Evolutionary conservation across 2,329 filamentous ascomycete genomes (phyloP).

Genomic region (Elsinoe necatrix): DNA sequence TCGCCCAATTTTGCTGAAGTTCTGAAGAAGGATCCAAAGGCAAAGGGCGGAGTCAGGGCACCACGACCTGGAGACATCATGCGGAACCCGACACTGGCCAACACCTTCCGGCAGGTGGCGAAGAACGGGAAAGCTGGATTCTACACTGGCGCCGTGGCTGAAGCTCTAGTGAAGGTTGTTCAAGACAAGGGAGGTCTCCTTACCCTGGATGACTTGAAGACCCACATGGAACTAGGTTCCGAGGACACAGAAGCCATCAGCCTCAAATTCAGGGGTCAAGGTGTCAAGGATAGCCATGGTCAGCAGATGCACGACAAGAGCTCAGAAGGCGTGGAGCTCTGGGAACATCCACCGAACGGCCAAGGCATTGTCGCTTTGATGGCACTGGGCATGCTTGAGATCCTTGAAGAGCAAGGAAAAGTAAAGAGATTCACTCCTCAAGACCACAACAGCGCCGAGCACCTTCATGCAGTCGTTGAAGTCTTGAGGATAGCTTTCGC

Average conservation of each 20-base stretch:
- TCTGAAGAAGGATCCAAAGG: constrained; percentile 66
- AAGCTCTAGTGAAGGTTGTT: constrained; percentile 71
- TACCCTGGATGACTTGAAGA: constrained; percentile 67
- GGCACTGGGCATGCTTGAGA: constrained; percentile 83
- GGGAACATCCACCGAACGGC: constrained; percentile 95
- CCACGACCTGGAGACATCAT: constrained; percentile 79
- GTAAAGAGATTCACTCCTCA: constrained; percentile 61
- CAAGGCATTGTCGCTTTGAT: constrained; percentile 94
- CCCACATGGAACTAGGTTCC: constrained; percentile 64
- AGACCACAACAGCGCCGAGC: constrained; percentile 70
- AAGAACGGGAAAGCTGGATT: constrained; percentile 81
- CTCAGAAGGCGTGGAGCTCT: constrained; percentile 62
- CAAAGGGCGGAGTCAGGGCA: constrained; percentile 60
- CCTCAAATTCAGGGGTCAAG: constrained; percentile 64
- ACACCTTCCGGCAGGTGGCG: constrained; percentile 71
- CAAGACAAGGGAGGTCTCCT: constrained; percentile 68
- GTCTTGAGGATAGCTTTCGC: constrained; percentile 81
- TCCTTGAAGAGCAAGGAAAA: constrained; percentile 65
- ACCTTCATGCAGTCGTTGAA: constrained; percentile 79
- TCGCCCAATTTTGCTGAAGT: constrained; percentile 84
- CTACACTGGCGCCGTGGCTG: constrained; percentile 75
- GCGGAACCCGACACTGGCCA: constrained; percentile 71
- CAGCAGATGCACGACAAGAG: constrained; percentile 37
- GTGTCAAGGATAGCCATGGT: constrained; percentile 41
- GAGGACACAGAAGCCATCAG: constrained; percentile 82